Evolutionary conservation across 2,329 filamentous ascomycete genomes (phyloP).

Genomic region (Ophiostoma triangulosporum): DNA sequence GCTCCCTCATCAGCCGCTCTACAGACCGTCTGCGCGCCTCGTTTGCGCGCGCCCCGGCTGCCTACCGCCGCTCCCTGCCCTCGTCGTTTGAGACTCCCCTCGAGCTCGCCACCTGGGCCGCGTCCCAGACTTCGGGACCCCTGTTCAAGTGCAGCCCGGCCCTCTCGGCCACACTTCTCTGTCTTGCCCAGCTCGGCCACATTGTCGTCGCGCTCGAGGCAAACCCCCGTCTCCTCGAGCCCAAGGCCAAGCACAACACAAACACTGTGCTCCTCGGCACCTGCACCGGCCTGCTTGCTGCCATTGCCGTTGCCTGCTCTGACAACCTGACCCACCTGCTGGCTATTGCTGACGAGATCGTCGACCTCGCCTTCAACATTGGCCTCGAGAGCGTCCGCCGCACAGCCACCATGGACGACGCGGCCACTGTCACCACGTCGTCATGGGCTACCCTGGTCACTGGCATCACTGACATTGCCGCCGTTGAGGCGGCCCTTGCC

Average conservation of each 20-base stretch:
- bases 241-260: slow-evolving; percentile 40
- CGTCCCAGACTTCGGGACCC: neutral
- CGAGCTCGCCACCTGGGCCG: slow-evolving; percentile 4
- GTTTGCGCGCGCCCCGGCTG: slow-evolving; percentile 2
- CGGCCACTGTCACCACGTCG: slow-evolving; percentile 33
- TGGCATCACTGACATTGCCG: slow-evolving; percentile 36
- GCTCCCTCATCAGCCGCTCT: neutral
- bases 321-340: slow-evolving; percentile 48
- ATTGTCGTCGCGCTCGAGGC: slow-evolving; percentile 34
- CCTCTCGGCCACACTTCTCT: slow-evolving; percentile 35
- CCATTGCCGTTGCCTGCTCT: slow-evolving; percentile 49
- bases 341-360: slow-evolving; percentile 47
- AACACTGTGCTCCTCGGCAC: slow-evolving; percentile 47
- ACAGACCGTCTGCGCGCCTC: slow-evolving; percentile 4
- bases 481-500: slow-evolving; percentile 31
- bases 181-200: slow-evolving; percentile 51
- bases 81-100: slow-evolving; percentile 5
- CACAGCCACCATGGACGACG: slow-evolving; percentile 31
- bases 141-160: slow-evolving; percentile 4
- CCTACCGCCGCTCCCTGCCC: slow-evolving; percentile 5
- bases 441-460: slow-evolving; percentile 52
- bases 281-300: slow-evolving; percentile 58
- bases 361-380: slow-evolving; percentile 52
- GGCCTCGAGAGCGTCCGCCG: slow-evolving; percentile 42
- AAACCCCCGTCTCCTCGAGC: slow-evolving; percentile 33